phyloP scores from a whole-genome alignment of 768 basidiomycete species.

The Leccinum pellstonianum region DNA sequence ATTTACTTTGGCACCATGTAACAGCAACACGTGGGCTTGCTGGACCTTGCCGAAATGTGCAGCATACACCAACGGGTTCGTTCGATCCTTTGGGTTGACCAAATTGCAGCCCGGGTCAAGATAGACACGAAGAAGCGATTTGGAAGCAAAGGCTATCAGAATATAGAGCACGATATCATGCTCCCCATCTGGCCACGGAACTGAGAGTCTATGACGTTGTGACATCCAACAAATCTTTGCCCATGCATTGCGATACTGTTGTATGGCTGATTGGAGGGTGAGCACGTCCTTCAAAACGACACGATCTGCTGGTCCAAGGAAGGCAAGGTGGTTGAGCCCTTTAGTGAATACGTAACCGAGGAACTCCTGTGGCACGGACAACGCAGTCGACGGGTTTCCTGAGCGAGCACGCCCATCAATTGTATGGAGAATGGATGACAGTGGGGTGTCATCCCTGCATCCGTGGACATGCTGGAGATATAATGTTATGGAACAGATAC shows the following conservation, averaged over 20 bases:
- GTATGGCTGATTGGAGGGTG: not conserved
- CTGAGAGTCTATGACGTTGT: not conserved
- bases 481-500: conserved; percentile 5
- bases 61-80: conserved; percentile 14
- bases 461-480: conserved; percentile 1
- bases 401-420: not conserved
- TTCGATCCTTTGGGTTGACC: not conserved
- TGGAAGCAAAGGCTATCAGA: conserved; percentile 6
- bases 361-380: not conserved
- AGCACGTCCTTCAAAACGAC: conserved; percentile 4
- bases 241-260: conserved; percentile 2
- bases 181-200: not conserved
- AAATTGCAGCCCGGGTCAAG: not conserved
- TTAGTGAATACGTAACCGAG: conserved; percentile 5
- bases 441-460: not conserved
- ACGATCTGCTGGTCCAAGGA: not conserved
- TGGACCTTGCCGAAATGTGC: conserved; percentile 7
- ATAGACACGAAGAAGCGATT: conserved; percentile 2
- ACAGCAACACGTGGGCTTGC: conserved; percentile 4
- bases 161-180: conserved; percentile 12
- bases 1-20: conserved; percentile 3
- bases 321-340: conserved; percentile 7
- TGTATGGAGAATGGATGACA: not conserved
- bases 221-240: not conserved
- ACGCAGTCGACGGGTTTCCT: not conserved